Conservation (phyloP, 2,329 filamentous ascomycete species). For the Stemphylium beticola region DNA sequence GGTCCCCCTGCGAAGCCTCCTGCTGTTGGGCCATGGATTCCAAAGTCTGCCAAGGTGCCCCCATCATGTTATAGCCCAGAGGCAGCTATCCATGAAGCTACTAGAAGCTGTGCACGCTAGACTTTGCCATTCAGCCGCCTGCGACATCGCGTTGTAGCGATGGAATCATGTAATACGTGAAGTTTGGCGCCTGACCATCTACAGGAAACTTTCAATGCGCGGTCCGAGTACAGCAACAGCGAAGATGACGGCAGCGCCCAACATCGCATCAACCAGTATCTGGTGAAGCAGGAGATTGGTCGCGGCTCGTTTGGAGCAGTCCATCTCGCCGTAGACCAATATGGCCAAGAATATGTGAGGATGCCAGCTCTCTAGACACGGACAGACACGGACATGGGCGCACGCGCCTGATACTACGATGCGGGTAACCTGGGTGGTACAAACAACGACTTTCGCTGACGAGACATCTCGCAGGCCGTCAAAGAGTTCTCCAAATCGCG, state of each 20-base stretch:
- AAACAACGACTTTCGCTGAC: slow-evolving; percentile 36
- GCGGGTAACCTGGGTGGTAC: slow-evolving; percentile 29
- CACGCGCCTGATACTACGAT: slow-evolving; percentile 21
- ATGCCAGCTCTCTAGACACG: slow-evolving; percentile 28
- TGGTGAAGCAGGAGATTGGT: slow-evolving; percentile 95
- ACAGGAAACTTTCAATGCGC: slow-evolving; percentile 90
- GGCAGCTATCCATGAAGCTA: not conserved
- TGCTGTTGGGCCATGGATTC: not conserved
- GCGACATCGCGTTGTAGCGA: not conserved
- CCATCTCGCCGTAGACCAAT: slow-evolving; percentile 87
- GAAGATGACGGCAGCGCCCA: slow-evolving; percentile 80
- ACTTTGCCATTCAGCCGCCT: not conserved
- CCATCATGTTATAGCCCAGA: not conserved
- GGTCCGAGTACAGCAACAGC: slow-evolving; percentile 84
- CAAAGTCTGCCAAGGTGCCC: not conserved
- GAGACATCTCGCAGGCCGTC: slow-evolving; percentile 69
- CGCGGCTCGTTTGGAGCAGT: slow-evolving; percentile 94
- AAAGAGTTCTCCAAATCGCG: slow-evolving; percentile 97
- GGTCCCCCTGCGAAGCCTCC: slow-evolving; percentile 1
- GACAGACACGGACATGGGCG: slow-evolving; percentile 4
- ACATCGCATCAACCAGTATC: slow-evolving; percentile 92
- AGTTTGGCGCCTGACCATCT: not conserved
- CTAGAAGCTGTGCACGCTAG: not conserved
- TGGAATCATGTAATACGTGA: not conserved
- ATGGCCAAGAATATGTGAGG: slow-evolving; percentile 88